Evolutionary conservation across 2,329 filamentous ascomycete species (phyloP).

Genomic region (Trichoderma atroviride): DNA sequence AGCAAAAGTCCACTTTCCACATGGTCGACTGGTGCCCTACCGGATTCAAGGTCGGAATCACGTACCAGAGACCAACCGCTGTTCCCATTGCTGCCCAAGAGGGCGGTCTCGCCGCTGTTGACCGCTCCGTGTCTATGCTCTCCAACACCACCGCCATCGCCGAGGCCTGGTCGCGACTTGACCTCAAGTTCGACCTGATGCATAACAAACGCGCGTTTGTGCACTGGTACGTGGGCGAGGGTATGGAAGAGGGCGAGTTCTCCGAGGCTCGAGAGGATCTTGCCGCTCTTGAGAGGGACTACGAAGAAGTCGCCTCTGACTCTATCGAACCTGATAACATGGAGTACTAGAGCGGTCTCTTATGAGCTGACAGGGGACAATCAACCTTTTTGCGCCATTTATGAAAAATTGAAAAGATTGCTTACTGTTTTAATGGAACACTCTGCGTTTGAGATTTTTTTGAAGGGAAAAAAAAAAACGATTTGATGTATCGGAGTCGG

Average conservation of each 20-base stretch:
- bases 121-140: slow-evolving; percentile 69
- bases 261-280: slow-evolving; percentile 85
- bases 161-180: slow-evolving; percentile 71
- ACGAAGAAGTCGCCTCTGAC: slow-evolving; percentile 81
- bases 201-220: slow-evolving; percentile 77
- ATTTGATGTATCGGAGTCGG: slow-evolving; percentile 13
- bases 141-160: slow-evolving; percentile 76
- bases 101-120: slow-evolving; percentile 63
- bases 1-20: slow-evolving; percentile 73
- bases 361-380: background rate
- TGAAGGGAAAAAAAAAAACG: slow-evolving; percentile 26
- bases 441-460: slow-evolving; percentile 24
- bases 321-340: slow-evolving; percentile 65
- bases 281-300: slow-evolving; percentile 82
- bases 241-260: slow-evolving; percentile 92
- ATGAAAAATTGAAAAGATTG: background rate
- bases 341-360: slow-evolving; percentile 71
- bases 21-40: slow-evolving; percentile 76
- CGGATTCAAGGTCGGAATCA: slow-evolving; percentile 76
- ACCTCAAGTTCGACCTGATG: slow-evolving; percentile 78
- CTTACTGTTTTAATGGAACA: background rate
- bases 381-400: background rate
- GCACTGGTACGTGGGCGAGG: slow-evolving; percentile 83
- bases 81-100: slow-evolving; percentile 58
- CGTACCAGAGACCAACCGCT: slow-evolving; percentile 68